Evolutionary conservation across 2,329 filamentous ascomycete species (phyloP), one percentile per base, ranked within the genome.

Genomic region (Arthroderma uncinatum): DNA sequence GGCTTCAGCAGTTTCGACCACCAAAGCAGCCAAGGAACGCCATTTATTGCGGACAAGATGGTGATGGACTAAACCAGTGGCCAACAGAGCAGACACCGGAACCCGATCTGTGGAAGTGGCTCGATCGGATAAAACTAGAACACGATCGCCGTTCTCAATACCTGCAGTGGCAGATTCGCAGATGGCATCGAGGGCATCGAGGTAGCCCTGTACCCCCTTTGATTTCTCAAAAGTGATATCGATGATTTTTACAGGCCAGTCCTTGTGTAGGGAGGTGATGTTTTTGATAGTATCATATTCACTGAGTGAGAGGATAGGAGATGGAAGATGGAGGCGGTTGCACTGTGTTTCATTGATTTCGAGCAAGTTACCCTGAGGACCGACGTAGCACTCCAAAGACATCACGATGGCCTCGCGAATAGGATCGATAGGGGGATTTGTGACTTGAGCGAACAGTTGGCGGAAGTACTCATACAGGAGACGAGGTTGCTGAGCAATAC

Each of bases 401-500:
- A 97, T 97, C 73, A 97, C 92, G 67, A 96, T 93, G 28, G 91
- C 92, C 79, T 97, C 92, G 73, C 92, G 82, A 65, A 97, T 97
- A 33, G 92, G 92, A 68, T 97, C 92, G 68, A 97, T 97, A 12
- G 92, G 92, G 64, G 92, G 92, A 73, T 97, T 97, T 61, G 92
- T 97, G 71, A 97, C 92, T 76, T 97, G 92, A 8, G 92, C 92
- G 71, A 97, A 97, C 44, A 97, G 84, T 77, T 97, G 89, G 61
- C 92, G 85, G 85, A 97, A 97, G 76, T 97, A 97, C 73, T 96
- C 92, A 72, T 88, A 95, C 19, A 96, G 81, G 56, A 95, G 79
- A 64, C 91, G 87, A 64, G 92, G 90, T 61, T 91, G 87, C 63
- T 87, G 82, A n/a, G 92, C 87, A 69, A 97, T 79, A 72, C 90